A percentile compares a stretch with the other conserved stretches of the same genome.
Evolutionary conservation across 257 asterid species (phyloP).

Genomic region (Solanum virginianum): DNA sequence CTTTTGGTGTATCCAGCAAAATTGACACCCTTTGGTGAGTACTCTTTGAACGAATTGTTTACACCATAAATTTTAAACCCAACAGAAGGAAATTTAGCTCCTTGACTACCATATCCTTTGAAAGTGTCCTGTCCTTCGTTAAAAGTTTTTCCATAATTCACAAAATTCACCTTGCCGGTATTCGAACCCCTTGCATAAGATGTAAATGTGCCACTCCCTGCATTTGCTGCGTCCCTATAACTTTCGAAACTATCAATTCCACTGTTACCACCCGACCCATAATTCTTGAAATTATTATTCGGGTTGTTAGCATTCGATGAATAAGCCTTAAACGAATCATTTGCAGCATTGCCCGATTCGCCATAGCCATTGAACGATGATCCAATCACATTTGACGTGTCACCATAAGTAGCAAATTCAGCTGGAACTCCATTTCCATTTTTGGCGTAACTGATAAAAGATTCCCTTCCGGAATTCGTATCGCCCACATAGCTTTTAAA

Average conservation of each 20-base stretch:
- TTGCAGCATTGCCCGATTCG: conserved; percentile 44
- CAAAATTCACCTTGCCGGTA: conserved; percentile 33
- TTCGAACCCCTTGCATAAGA: conserved; percentile 49
- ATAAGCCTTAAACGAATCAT: conserved; percentile 69
- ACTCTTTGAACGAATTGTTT: conserved; percentile 63
- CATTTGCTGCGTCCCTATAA: conserved; percentile 57
- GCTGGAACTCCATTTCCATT: conserved; percentile 49
- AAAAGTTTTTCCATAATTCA: conserved; percentile 63
- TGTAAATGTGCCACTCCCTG: conserved; percentile 53
- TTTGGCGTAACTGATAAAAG: conserved; percentile 42
- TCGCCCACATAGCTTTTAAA: conserved; percentile 55
- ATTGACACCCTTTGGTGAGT: conserved; percentile 53
- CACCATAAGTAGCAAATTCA: conserved; percentile 52
- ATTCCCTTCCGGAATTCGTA: conserved; percentile 63
- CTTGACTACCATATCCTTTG: conserved; percentile 56
- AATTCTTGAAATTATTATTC: conserved; percentile 44
- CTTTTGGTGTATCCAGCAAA: conserved; percentile 51
- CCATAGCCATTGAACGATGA: conserved; percentile 57
- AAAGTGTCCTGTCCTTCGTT: conserved; percentile 58
- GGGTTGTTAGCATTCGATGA: conserved; percentile 60
- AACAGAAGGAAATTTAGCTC: conserved; percentile 21
- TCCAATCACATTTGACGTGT: conserved; percentile 56
- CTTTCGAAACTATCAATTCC: conserved; percentile 40
- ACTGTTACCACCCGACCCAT: conserved; percentile 49
- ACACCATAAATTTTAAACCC: conserved; percentile 61